A percentile compares a stretch with the other conserved stretches of the same genome.
Conservation (phyloP, 2,329 filamentous ascomycete species). For the Penicillium aurantiogriseum region DNA sequence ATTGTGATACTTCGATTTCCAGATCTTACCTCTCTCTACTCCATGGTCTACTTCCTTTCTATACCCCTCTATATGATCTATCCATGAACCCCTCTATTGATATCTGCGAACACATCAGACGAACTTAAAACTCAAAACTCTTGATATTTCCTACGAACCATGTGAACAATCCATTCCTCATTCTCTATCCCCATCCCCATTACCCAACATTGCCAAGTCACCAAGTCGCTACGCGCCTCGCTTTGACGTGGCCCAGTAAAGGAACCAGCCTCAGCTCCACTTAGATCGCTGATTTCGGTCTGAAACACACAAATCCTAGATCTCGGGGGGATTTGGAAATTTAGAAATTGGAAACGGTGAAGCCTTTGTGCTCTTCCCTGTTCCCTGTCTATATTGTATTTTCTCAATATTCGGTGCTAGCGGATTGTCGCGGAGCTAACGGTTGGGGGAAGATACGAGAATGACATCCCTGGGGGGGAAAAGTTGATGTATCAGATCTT, state of each 20-base stretch:
- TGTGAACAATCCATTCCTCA: background rate
- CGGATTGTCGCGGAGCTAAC: background rate
- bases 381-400: background rate
- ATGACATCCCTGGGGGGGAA: background rate
- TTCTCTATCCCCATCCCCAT: background rate
- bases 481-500: slow-evolving; percentile 5
- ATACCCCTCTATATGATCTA: slow-evolving; percentile 15
- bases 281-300: background rate
- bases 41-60: too few relatives aligned
- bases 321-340: background rate
- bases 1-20: slow-evolving; percentile 22
- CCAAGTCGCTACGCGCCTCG: slow-evolving; percentile 2
- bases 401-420: background rate
- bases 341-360: background rate
- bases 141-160: background rate
- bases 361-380: background rate
- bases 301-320: slow-evolving; percentile 1
- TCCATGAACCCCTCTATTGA: slow-evolving; percentile 22
- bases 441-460: background rate
- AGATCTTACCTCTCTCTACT: slow-evolving; percentile 9
- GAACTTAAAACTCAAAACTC: background rate
- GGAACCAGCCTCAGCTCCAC: slow-evolving; percentile 3
- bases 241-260: slow-evolving; percentile 4
- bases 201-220: background rate
- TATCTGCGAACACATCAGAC: background rate